Evolutionary conservation across 164 flowering plant species (phyloP).

Genomic region (Aristolochia fimbriata): DNA sequence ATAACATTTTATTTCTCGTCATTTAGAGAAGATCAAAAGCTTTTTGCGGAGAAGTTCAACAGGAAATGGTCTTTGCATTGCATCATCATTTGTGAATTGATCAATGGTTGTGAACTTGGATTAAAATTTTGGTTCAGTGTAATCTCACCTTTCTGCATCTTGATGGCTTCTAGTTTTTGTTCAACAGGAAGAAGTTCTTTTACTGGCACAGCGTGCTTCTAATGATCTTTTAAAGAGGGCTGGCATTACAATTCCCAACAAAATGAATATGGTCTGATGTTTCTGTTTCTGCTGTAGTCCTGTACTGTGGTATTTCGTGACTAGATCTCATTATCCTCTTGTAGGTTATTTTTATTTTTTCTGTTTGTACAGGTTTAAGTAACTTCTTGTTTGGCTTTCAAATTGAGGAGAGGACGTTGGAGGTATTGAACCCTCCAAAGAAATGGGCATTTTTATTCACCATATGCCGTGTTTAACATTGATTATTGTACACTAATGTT

Average conservation of each 20-base stretch:
- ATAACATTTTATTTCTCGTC: too few species aligned
- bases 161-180: background rate
- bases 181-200: slow-evolving; percentile 49
- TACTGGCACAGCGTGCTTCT: slow-evolving; percentile 52
- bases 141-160: background rate
- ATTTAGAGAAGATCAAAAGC: too few species aligned
- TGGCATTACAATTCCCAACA: slow-evolving; percentile 52
- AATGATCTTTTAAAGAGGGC: slow-evolving; percentile 58
- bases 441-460: too few species aligned
- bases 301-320: background rate
- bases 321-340: background rate
- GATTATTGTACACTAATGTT: too few species aligned
- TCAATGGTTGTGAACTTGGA: too few species aligned
- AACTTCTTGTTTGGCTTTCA: background rate
- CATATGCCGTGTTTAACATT: too few species aligned
- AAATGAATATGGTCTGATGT: slow-evolving; percentile 56
- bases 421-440: background rate
- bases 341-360: background rate
- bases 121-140: too few species aligned
- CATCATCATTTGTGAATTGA: background rate
- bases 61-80: too few species aligned
- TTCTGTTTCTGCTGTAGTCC: background rate
- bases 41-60: background rate
- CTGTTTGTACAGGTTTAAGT: background rate
- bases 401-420: slow-evolving; percentile 9